Evolutionary conservation across 306 rosid genomes (phyloP), one percentile per base, ranked within the genome.

Genomic region (Quercus berberidifolia): DNA sequence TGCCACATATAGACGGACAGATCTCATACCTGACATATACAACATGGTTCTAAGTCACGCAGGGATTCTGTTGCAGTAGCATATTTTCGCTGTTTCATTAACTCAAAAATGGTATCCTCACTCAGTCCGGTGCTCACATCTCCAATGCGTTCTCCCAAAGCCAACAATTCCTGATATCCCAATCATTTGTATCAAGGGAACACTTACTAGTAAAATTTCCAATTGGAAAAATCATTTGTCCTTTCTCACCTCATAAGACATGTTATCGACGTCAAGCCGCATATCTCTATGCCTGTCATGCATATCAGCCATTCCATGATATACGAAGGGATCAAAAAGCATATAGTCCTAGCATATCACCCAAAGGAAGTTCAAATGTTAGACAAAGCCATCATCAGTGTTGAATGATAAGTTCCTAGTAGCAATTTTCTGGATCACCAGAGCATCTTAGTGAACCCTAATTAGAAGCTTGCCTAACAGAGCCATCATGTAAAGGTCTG

Each of bases 231-330:
- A 75, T 49, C 49, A 65, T 73, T 76, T 76, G 79, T 74, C 62
- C 26, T 71, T 19, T 70, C 72, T 83, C 89, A 91, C 98, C 98
- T 93, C 98, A 3, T 93, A 91, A 58, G 97, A 91, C 97, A 93
- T 91, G 89, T 93, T 93, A 80, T 93, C 98, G 55, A 93, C 98
- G 81, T 93, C 98, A 51, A 93, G 97, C 85, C 97, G 97, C 98
- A 93, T 90, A 81, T 90, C 97, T 82, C 98, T 86, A 87, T 93
- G 98, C 85, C 98, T 83, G 84, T 93, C 98, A 63, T 93, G 94
- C 86, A 88, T 82, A 82, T 93, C 98, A 46, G 94, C 93, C 89
- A 91, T 82, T 51, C 92, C 94, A 78, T 90, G 94, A 79, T 84
- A 84, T 74, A 90, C 77, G 81, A 86, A 93, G 28, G 97, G 97